Evolutionary conservation across 2,329 filamentous ascomycete genomes (phyloP), one percentile per base, ranked within the genome.

Genomic region (Penicillium polonicum): DNA sequence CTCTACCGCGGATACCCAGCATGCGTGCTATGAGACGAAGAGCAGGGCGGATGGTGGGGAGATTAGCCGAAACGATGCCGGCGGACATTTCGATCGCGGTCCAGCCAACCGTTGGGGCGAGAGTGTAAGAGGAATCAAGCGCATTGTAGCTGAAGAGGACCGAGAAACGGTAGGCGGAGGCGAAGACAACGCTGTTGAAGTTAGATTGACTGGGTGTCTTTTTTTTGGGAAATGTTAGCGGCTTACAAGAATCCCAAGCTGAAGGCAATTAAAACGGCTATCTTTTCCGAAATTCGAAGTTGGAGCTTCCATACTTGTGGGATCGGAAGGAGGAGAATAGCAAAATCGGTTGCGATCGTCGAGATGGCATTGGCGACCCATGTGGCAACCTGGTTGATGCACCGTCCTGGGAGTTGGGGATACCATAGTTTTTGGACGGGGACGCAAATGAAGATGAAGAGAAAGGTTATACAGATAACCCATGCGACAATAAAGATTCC

Each of bases 71-170:
- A 15, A 68, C 62, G 31, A 70, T 69, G 5, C 67, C 67, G 27
- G 68, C 66, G 19, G 68, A 65, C 64, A 68, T 69, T 50, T 70
- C 68, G 45, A 70, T 70, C 12, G 67, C 64, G 19, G 67, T 68
- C 68, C 68, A 70, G 51, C 61, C 67, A 36, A 69, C 66, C 19
- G 66, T 68, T 7, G 59, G 66, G n/a, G 66, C 67, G 27, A 70
- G 64, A 17, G 67, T 69, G 55, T 68, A 70, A 42, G 67, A 65
- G 9, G 65, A 62, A 48, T 69, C 45, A 36, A 23, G 8, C 1
- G 45, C 4, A 35, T 9, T 36, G 31, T 48, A 48, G 15, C 19
- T 48, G 21, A 48, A 48, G 31, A 48, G 31, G 31, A 48, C 31
- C 5, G 31, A 48, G 21, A 48, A 48, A 36, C 45, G 45, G 45